A percentile compares a stretch with the other conserved stretches of the same genome.
These are phyloP conservation scores for Aspergillus pseudonomiae DNA, from an alignment of 2,329 filamentous ascomycete species.

Conservation along the genomic window DNA sequence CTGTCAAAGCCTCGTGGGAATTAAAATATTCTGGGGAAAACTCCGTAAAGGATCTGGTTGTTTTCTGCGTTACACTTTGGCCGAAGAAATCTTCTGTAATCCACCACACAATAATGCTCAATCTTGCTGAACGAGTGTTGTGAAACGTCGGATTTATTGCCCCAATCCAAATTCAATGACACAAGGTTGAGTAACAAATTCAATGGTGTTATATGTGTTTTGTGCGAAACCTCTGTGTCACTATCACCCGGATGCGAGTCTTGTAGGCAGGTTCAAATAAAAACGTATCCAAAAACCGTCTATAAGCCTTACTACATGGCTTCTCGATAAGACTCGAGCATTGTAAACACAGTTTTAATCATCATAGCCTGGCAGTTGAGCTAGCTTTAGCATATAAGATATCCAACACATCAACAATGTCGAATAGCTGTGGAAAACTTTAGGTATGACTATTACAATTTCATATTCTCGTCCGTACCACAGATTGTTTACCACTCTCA, in stretches of 20 bases:
- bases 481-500: background rate
- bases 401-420: background rate
- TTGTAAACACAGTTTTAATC: background rate
- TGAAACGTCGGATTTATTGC: background rate
- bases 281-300: background rate
- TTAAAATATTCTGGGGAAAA: background rate
- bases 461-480: too few relatives aligned
- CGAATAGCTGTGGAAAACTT: background rate
- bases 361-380: accelerated
- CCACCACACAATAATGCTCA: background rate
- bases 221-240: background rate
- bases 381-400: background rate
- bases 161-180: background rate
- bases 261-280: background rate
- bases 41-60: background rate
- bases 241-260: background rate
- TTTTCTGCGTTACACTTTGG: background rate
- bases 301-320: background rate
- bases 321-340: background rate
- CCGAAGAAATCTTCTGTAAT: background rate
- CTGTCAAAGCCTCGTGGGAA: background rate
- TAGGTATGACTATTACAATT: too few relatives aligned
- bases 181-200: background rate
- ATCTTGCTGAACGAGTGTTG: background rate
- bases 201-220: background rate